These are phyloP conservation scores for Symbiodinium natans DNA, from an alignment of 73 alveolate species.

Conservation along the genomic window DNA sequence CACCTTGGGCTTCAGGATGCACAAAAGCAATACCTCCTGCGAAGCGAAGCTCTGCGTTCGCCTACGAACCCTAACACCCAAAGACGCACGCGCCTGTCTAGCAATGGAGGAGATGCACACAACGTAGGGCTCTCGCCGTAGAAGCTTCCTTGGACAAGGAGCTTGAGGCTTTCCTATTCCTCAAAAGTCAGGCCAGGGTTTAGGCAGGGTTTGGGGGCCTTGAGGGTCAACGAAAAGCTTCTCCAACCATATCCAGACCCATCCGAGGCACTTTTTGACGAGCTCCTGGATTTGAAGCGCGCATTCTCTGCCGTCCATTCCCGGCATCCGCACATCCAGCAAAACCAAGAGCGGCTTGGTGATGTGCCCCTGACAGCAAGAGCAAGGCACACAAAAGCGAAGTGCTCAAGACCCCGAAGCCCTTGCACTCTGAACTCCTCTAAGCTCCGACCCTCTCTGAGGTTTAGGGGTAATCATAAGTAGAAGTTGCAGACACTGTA, in stretches of 20 bases:
- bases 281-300: constrained; percentile 74
- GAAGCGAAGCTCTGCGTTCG: too few species aligned
- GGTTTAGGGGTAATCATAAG: too few species aligned
- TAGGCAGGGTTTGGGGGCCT: background rate
- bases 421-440: background rate
- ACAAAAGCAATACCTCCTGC: too few species aligned
- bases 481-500: too few species aligned
- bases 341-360: constrained; percentile 70
- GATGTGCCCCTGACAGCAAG: constrained; percentile 58
- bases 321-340: constrained; percentile 81
- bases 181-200: too few species aligned
- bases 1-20: too few species aligned
- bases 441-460: background rate
- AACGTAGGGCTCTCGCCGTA: constrained; percentile 71
- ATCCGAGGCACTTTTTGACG: constrained; percentile 49
- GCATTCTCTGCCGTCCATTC: constrained; percentile 90
- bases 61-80: too few species aligned
- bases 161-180: background rate
- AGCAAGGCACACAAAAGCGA: background rate
- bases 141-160: constrained; percentile 22
- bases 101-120: constrained; percentile 83
- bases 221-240: too few species aligned
- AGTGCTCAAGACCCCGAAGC: background rate
- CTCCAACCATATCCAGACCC: too few species aligned
- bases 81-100: constrained; percentile 31